These are phyloP conservation scores for Tylopilus sp. DNA, from an alignment of 768 basidiomycete genomes.

Conservation along the genomic window DNA sequence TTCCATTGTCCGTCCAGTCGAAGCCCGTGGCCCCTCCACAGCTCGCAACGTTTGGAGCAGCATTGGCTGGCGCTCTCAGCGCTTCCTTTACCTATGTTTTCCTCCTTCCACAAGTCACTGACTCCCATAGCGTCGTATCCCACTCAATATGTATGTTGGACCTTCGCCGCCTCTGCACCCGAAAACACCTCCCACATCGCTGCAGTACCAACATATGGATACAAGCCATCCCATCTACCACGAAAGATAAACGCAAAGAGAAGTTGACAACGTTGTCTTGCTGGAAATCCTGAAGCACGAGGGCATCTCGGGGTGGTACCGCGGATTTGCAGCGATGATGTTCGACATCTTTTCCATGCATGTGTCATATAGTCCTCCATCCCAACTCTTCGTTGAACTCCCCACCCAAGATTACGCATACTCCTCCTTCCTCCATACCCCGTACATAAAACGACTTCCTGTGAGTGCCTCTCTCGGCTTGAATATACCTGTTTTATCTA, in stretches of 20 bases:
- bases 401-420: no score
- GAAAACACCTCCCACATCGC: conserved; percentile 6
- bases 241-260: conserved; percentile 49
- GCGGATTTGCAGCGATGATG: no score
- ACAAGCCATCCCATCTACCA: conserved; percentile 66
- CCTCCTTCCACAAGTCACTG: conserved; percentile 6
- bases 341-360: conserved; percentile 97
- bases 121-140: conserved; percentile 69
- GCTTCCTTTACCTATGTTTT: conserved; percentile 70
- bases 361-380: conserved; percentile 27
- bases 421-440: conserved; percentile 5
- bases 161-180: not conserved
- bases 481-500: no score
- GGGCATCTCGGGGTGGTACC: conserved; percentile 81
- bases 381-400: not conserved
- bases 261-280: conserved; percentile 59
- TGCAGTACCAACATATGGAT: conserved; percentile 86
- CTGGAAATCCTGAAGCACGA: conserved; percentile 73
- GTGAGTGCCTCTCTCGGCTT: conserved; percentile 10
- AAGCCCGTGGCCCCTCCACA: conserved; percentile 50
- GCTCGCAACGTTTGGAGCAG: conserved; percentile 84
- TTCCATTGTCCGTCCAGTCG: conserved; percentile 29
- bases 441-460: no score
- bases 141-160: conserved; percentile 80
- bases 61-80: conserved; percentile 89